Evolutionary conservation across 139 green algal genomes (phyloP).

Genomic region (Tetraselmis striata): DNA sequence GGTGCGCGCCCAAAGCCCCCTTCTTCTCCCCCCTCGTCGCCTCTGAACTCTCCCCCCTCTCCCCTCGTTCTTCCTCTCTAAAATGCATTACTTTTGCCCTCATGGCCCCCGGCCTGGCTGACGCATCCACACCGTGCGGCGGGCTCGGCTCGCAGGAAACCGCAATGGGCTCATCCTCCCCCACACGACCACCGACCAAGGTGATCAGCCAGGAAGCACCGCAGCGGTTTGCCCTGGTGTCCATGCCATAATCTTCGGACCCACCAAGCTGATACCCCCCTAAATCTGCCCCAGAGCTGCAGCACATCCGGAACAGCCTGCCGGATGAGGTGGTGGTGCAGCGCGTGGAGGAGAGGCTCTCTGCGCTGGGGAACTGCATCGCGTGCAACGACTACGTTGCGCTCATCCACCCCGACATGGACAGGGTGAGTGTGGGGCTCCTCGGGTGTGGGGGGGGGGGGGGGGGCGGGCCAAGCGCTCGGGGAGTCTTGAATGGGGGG

Average conservation of each 20-base stretch:
- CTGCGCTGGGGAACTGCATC: constrained; percentile 97
- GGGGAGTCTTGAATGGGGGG: background rate
- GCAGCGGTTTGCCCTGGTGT: no score
- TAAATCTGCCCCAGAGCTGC: constrained; percentile 65
- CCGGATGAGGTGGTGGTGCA: constrained; percentile 97
- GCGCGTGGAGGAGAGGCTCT: constrained; percentile 92
- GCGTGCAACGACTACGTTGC: constrained; percentile 98
- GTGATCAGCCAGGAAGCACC: no score
- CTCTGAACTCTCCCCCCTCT: no score
- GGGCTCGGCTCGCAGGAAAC: no score
- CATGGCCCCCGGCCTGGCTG: no score
- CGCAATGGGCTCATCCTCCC: constrained; percentile 95
- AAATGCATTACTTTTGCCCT: no score
- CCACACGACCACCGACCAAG: constrained; percentile 91
- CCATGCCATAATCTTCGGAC: no score
- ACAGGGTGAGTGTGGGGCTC: constrained; percentile 37
- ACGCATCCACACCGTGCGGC: no score
- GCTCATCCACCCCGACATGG: constrained; percentile 95
- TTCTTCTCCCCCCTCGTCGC: no score
- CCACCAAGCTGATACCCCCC: background rate
- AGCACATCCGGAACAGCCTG: constrained; percentile 94
- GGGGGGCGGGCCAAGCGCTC: no score
- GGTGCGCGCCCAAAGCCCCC: no score
- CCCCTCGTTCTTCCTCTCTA: no score
- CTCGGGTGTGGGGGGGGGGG: background rate